A percentile compares a stretch with the other conserved stretches of the same genome.
Evolutionary conservation across 495 filamentous ascomycete genomes (phyloP).

Genomic region (Neurospora sp.): DNA sequence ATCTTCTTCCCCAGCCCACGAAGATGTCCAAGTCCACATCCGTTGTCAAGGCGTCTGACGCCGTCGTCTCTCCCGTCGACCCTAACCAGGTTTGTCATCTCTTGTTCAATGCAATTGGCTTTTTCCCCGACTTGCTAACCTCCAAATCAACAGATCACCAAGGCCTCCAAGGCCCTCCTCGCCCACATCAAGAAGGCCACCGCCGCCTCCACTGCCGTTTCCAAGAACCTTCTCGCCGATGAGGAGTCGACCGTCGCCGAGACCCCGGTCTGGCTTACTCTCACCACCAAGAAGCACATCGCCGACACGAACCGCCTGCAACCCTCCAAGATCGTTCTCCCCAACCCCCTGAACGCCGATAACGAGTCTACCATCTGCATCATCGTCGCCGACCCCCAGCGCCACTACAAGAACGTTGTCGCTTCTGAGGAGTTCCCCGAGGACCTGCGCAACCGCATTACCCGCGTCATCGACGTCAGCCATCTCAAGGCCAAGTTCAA

Average conservation of each 20-base stretch:
- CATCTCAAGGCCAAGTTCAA: conserved; percentile 83
- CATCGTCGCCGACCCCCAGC: conserved; percentile 65
- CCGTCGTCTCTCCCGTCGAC: conserved; percentile 29
- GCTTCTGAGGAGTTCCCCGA: conserved; percentile 64
- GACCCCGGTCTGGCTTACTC: conserved; percentile 64
- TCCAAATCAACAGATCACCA: conserved; percentile 44
- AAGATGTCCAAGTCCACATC: conserved; percentile 22
- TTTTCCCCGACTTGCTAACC: background rate
- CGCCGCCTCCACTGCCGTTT: conserved; percentile 44
- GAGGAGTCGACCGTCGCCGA: conserved; percentile 38
- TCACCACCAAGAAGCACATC: conserved; percentile 80
- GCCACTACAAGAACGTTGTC: conserved; percentile 80
- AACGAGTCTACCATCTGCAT: conserved; percentile 60
- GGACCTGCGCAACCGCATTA: conserved; percentile 60
- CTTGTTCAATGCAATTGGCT: conserved; percentile 1
- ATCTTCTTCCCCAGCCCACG: conserved; percentile 6
- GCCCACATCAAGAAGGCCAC: conserved; percentile 65
- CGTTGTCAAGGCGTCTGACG: conserved; percentile 18
- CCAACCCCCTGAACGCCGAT: conserved; percentile 60
- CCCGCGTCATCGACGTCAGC: conserved; percentile 65
- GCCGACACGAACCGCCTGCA: conserved; percentile 46
- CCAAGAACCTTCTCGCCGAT: conserved; percentile 65
- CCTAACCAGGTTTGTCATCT: conserved; percentile 31
- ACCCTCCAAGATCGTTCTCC: conserved; percentile 50
- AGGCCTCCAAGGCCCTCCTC: conserved; percentile 73